phyloP scores from a whole-genome alignment of 441 rosid species.

The Corymbia citriodora region DNA sequence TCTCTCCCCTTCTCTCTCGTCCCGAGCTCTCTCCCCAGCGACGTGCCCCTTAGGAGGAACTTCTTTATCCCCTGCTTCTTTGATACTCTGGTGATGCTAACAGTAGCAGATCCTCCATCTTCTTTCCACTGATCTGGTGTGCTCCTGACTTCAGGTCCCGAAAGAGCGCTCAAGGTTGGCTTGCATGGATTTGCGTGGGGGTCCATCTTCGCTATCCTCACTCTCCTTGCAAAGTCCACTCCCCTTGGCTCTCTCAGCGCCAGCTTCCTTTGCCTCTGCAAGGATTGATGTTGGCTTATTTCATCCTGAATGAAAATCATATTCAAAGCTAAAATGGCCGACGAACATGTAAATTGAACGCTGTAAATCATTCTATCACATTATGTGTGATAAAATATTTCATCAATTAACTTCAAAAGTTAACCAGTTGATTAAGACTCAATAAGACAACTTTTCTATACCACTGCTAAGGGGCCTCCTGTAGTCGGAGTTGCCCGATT shows the following conservation, averaged over 20 bases:
- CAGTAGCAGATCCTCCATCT: not conserved
- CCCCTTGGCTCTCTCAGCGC: not conserved
- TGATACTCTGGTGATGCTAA: not conserved
- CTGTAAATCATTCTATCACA: not conserved
- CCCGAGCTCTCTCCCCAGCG: conserved; percentile 2
- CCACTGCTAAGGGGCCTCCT: not conserved
- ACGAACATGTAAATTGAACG: not conserved
- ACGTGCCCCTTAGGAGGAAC: conserved; percentile 8
- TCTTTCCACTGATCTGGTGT: not conserved
- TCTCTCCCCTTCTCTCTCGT: conserved; percentile 5
- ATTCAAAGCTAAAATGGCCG: not conserved
- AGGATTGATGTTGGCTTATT: not conserved
- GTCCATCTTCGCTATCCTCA: conserved; percentile 12
- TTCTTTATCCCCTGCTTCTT: conserved; percentile 18
- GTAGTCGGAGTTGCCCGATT: not conserved
- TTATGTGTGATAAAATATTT: not conserved
- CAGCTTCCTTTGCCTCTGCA: not conserved
- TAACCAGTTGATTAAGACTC: not conserved
- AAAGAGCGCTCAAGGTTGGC: not conserved
- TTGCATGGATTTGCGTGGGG: not conserved
- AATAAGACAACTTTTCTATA: not conserved
- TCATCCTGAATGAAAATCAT: not conserved
- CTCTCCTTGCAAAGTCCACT: not conserved
- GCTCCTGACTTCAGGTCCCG: not conserved
- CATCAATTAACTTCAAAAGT: not conserved